Evolutionary conservation across 805 yeast genomes (phyloP).

Genomic region (Kodamaea neixiangensis): DNA sequence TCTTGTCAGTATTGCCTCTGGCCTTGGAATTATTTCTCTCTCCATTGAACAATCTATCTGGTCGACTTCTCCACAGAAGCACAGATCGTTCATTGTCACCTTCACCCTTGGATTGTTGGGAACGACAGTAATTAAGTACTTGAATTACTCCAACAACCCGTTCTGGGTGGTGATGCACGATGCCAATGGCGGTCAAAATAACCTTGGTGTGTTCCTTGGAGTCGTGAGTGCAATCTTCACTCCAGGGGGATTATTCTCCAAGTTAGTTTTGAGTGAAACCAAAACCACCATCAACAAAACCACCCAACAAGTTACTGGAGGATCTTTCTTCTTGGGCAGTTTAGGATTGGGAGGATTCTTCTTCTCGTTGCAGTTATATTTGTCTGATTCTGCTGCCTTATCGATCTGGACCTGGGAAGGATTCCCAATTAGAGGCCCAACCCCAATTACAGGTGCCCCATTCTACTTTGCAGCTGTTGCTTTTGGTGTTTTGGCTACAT

Average conservation of each 20-base stretch:
- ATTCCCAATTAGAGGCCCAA: constrained; percentile 81
- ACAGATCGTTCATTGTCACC: constrained; percentile 52
- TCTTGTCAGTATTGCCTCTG: constrained; percentile 64
- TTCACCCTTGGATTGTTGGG: constrained; percentile 71
- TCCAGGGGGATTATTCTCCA: constrained; percentile 21
- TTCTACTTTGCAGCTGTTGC: constrained; percentile 60
- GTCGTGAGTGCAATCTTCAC: constrained; percentile 64
- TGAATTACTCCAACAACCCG: constrained; percentile 85
- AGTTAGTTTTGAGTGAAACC: background rate
- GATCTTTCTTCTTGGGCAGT: constrained; percentile 53
- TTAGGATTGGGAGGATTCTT: constrained; percentile 76
- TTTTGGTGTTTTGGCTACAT: constrained; percentile 46
- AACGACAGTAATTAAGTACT: constrained; percentile 74
- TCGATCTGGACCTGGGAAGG: constrained; percentile 98
- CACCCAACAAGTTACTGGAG: constrained; percentile 26
- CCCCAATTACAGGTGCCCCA: constrained; percentile 83
- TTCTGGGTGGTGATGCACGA: constrained; percentile 93
- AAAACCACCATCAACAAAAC: background rate
- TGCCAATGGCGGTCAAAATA: constrained; percentile 84
- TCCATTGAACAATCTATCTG: constrained; percentile 51
- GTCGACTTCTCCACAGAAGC: constrained; percentile 28
- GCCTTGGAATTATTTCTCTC: constrained; percentile 61
- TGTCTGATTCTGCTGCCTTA: constrained; percentile 82
- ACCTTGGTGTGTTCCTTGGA: constrained; percentile 66
- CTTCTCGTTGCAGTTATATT: constrained; percentile 69